Evolutionary conservation across 192 early-diverging fungal genomes (phyloP), one percentile per base, ranked within the genome.

Genomic region (Cetraspora pellucida): DNA sequence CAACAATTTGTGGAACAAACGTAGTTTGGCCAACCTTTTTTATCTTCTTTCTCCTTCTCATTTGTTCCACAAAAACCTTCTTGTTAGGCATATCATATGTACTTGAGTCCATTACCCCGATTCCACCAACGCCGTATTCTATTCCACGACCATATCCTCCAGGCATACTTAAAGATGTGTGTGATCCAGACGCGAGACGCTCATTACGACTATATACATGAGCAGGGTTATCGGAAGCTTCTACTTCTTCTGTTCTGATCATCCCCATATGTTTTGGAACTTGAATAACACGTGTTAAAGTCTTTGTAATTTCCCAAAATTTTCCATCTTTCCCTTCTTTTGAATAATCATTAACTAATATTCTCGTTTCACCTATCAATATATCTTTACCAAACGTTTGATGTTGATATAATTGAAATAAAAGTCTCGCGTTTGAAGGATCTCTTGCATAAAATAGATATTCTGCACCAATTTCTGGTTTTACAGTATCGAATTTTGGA

Each of bases 261-360:
- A 27, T 28, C 19, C 21, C 43, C 9, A 25, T 21, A 47, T 25
- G 10, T 31, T 19, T 23, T 30, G 57, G 73, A 43, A 49, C n/a
- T 64, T 64, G 19, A n/a, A 63, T n/a, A 60, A 45, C 9, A n/a
- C 54, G 76, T 13, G 69, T 78, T 6, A 78, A 46, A 13, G 77
- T 72, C 28, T 72, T 68, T 16, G 54, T 70, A 30, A 78, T 64
- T 50, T 72, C 70, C 77, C 77, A 78, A 43, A 72, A 27, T 57
- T 54, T 77, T n/a, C 55, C 30, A 23, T 21, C 6, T 59, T 78
- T 78, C 6, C 55, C 27, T 30, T 49, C 23, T 47, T 70, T 54
- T 11, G 72, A 30, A 67, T 79, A 79, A 47, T 23, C 27, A 19
- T 64, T 61, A 44, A 75, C 0, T 64, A 52, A 21, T 45, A 79